These are phyloP conservation scores for Oxalis stricta DNA, from an alignment of 441 rosid genomes.

Conservation along the genomic window DNA sequence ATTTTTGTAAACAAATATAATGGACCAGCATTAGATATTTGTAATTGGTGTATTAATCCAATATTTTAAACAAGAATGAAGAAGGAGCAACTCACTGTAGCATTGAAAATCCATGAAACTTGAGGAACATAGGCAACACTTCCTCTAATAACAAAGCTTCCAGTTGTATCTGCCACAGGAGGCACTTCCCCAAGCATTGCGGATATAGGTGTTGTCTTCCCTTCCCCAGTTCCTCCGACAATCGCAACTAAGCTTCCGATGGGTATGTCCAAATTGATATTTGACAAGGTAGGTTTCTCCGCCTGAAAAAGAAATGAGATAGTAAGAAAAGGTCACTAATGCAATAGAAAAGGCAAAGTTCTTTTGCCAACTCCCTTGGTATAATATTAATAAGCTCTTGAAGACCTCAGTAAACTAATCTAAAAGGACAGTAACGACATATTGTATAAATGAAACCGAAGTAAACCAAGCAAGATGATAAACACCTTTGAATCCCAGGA, in stretches of 20 bases:
- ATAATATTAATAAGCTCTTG: background rate
- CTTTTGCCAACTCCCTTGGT: background rate
- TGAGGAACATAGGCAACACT: constrained; percentile 94
- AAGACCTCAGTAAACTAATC: background rate
- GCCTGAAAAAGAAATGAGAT: constrained; percentile 24
- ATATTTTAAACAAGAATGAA: background rate
- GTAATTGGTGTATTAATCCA: background rate
- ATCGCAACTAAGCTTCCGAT: constrained; percentile 82
- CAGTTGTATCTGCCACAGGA: constrained; percentile 26
- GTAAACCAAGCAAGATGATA: background rate
- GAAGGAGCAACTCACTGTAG: constrained; percentile 48
- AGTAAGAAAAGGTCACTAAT: background rate
- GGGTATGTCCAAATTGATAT: constrained; percentile 71
- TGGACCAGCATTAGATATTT: background rate
- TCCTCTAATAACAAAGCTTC: constrained; percentile 52
- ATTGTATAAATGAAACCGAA: background rate
- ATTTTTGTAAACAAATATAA: no score
- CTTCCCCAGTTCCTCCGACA: constrained; percentile 98
- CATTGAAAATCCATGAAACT: constrained; percentile 97
- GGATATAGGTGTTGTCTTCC: constrained; percentile 88
- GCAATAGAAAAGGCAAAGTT: constrained; percentile 2
- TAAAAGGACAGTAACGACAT: background rate
- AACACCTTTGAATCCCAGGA: constrained; percentile 87
- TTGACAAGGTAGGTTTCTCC: constrained; percentile 52
- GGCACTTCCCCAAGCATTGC: constrained; percentile 98